Evolutionary conservation across 2,329 filamentous ascomycete species (phyloP).

Genomic region (Talaromyces islandicus): DNA sequence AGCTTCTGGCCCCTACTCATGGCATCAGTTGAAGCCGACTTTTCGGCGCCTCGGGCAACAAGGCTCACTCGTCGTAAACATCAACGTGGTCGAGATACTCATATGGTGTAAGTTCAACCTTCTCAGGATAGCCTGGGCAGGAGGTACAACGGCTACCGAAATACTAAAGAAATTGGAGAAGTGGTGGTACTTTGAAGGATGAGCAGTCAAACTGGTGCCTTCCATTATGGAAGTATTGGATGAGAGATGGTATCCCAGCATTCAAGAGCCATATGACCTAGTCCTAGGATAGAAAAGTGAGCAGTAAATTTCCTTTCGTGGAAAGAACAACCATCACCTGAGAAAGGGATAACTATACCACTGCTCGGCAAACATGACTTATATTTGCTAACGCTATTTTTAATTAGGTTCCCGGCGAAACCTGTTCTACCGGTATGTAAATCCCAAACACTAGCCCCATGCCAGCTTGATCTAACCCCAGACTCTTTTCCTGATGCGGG

Average conservation of each 20-base stretch:
- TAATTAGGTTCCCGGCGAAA: background rate
- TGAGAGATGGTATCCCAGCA: background rate
- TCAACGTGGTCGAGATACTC: too few relatives aligned
- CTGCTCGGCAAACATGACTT: background rate
- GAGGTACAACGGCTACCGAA: constrained; percentile 22
- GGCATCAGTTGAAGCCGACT: too few relatives aligned
- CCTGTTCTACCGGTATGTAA: background rate
- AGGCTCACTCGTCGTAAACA: too few relatives aligned
- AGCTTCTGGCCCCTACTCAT: too few relatives aligned
- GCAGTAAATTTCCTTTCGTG: background rate
- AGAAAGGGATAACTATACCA: background rate
- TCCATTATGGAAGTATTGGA: background rate
- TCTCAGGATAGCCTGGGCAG: too few relatives aligned
- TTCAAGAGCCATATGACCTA: background rate
- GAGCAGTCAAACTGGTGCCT: constrained; percentile 7
- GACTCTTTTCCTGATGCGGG: background rate
- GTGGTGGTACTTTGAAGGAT: constrained; percentile 33
- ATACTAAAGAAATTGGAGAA: constrained; percentile 27
- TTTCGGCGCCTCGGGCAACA: too few relatives aligned
- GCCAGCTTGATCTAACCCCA: background rate
- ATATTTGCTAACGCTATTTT: background rate
- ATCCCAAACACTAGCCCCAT: background rate
- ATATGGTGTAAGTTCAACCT: too few relatives aligned
- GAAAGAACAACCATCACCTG: background rate
- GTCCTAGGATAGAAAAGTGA: background rate